A percentile compares a stretch with the other conserved stretches of the same genome.
Evolutionary conservation across 345 rosid genomes (phyloP).

Genomic region (Noccaea bulbosa): DNA sequence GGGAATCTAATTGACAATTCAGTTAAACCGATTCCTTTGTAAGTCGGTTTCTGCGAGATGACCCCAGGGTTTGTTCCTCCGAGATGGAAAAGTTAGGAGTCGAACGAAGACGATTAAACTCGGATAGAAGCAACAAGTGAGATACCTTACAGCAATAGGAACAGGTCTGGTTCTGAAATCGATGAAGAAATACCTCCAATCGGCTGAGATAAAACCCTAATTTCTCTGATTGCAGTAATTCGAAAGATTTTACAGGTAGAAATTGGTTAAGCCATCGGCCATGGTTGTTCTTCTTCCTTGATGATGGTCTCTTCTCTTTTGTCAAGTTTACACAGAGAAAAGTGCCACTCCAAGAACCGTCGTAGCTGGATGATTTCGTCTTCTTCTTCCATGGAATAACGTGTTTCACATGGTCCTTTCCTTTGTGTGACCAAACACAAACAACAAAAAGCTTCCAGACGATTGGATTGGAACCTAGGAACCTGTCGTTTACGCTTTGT

Average conservation of each 20-base stretch:
- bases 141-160: background rate
- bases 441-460: slow-evolving; percentile 27
- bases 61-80: slow-evolving; percentile 60
- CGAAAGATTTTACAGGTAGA: slow-evolving; percentile 8
- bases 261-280: background rate
- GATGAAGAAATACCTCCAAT: slow-evolving; percentile 34
- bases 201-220: slow-evolving; percentile 15
- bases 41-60: no score
- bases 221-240: slow-evolving; percentile 24
- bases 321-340: background rate
- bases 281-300: no score
- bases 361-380: slow-evolving; percentile 32
- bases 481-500: slow-evolving; percentile 24
- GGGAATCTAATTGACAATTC: no score
- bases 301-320: slow-evolving; percentile 35
- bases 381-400: slow-evolving; percentile 33
- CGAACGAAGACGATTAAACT: slow-evolving; percentile 17
- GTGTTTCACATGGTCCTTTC: slow-evolving; percentile 32
- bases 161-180: background rate
- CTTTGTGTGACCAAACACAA: slow-evolving; percentile 25
- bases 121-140: slow-evolving; percentile 26
- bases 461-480: slow-evolving; percentile 6
- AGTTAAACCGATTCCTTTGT: no score
- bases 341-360: slow-evolving; percentile 23
- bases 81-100: background rate